These are phyloP conservation scores for Hanseniaspora lindneri DNA, from an alignment of 805 yeast genomes.

Conservation along the genomic window DNA sequence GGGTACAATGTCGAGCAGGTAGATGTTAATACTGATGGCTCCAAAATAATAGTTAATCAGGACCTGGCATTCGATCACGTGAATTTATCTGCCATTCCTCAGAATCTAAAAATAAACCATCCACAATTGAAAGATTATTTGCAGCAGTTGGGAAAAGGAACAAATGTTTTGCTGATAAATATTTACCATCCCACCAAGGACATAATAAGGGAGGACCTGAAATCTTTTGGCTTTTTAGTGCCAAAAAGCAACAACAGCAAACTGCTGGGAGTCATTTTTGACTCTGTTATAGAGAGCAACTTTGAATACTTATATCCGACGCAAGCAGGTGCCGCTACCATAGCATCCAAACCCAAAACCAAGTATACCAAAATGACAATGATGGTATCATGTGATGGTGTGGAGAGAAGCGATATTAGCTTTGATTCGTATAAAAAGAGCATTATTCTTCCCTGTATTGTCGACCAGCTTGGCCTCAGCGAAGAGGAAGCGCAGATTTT, in stretches of 20 bases:
- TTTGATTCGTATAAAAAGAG: conserved; percentile 18
- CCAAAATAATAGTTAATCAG: not conserved
- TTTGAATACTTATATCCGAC: conserved; percentile 29
- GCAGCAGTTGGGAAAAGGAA: conserved; percentile 24
- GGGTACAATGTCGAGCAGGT: not conserved
- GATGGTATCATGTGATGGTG: conserved; percentile 79
- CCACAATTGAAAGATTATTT: conserved; percentile 21
- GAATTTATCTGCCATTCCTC: conserved; percentile 44
- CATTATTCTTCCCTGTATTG: conserved; percentile 32
- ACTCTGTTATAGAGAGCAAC: conserved; percentile 66
- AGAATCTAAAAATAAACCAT: conserved; percentile 23
- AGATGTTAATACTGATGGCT: not conserved
- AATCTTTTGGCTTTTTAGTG: conserved; percentile 82
- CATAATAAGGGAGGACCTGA: conserved; percentile 31
- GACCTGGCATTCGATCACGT: conserved; percentile 38
- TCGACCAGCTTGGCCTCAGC: conserved; percentile 31
- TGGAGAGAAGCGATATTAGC: conserved; percentile 24
- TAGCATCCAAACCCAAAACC: no score
- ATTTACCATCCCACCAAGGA: conserved; percentile 41
- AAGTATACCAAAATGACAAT: conserved; percentile 65
- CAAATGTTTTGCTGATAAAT: conserved; percentile 57
- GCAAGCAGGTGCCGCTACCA: no score
- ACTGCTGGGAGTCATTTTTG: conserved; percentile 79
- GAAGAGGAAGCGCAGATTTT: conserved; percentile 22
- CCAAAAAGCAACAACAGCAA: conserved; percentile 50